phyloP scores from a whole-genome alignment of 352 stramenopile genomes.

The Phytophthora melonis region DNA sequence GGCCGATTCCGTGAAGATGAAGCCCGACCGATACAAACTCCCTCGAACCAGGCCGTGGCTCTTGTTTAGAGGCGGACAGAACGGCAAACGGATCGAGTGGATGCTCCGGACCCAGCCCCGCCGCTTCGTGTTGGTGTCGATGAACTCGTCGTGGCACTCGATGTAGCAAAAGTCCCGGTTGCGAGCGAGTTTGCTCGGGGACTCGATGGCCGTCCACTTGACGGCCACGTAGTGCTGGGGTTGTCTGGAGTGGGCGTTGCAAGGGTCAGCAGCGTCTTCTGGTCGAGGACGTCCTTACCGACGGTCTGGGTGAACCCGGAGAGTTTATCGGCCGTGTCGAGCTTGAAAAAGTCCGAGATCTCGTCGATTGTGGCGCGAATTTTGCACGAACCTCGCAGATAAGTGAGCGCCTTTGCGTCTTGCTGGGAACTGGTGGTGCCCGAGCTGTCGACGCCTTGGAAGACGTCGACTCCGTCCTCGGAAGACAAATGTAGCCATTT shows the following conservation, averaged over 20 bases:
- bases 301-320: conserved; percentile 76
- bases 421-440: conserved; percentile 10
- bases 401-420: conserved; percentile 61
- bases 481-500: conserved; percentile 82
- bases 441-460: conserved; percentile 71
- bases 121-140: conserved; percentile 72
- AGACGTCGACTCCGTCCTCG: conserved; percentile 78
- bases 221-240: conserved; percentile 84
- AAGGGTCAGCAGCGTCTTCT: conserved; percentile 79
- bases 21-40: conserved; percentile 80
- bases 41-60: conserved; percentile 73
- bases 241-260: conserved; percentile 72
- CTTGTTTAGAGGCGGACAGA: conserved; percentile 66
- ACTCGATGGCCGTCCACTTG: conserved; percentile 86
- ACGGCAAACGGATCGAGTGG: conserved; percentile 82
- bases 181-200: conserved; percentile 73
- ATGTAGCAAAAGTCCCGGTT: conserved; percentile 89
- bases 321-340: conserved; percentile 79
- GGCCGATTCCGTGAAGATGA: conserved; percentile 79
- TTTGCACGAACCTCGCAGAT: conserved; percentile 69
- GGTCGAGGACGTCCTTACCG: conserved; percentile 81
- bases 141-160: conserved; percentile 87
- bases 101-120: conserved; percentile 82
- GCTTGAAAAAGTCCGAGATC: conserved; percentile 82
- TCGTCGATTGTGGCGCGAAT: conserved; percentile 86